Percentiles rank a stretch among this genome's conserved stretches.
Conservation (phyloP, 192 early-diverging fungal genomes). For the Chytriomyces sp. region DNA sequence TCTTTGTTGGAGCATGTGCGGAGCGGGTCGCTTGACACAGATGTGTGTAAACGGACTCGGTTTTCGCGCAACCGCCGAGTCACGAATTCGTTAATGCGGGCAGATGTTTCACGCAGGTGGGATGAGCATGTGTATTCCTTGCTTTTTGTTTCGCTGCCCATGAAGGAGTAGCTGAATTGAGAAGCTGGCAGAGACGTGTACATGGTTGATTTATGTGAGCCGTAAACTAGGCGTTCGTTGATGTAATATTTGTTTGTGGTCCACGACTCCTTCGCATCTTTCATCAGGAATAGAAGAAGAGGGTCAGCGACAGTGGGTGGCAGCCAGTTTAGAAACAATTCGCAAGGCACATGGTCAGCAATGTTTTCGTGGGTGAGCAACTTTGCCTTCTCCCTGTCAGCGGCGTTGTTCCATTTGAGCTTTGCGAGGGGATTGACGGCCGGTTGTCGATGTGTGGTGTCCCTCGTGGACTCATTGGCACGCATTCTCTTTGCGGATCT, state of each 20-base stretch:
- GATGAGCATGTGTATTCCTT: not conserved
- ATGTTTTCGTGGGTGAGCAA: slow-evolving; percentile 39
- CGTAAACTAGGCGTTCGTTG: slow-evolving; percentile 19
- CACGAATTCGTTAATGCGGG: slow-evolving; percentile 5
- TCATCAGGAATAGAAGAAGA: slow-evolving; percentile 40
- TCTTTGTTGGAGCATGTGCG: not conserved
- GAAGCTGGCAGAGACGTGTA: not conserved
- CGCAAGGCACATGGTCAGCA: slow-evolving; percentile 49
- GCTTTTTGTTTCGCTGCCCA: not conserved
- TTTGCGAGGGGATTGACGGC: not conserved
- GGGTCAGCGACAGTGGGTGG: slow-evolving; percentile 30
- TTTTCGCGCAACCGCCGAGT: not conserved
- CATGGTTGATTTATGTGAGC: slow-evolving; percentile 7
- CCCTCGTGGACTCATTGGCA: not conserved
- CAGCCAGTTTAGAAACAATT: slow-evolving; percentile 46
- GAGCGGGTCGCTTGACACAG: slow-evolving; percentile 10
- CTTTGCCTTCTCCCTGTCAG: not conserved
- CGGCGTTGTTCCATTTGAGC: not conserved
- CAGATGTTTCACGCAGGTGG: not conserved
- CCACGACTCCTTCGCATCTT: slow-evolving; percentile 40
- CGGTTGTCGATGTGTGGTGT: not conserved
- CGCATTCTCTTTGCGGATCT: not conserved
- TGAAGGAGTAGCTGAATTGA: slow-evolving; percentile 5
- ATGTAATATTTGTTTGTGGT: slow-evolving; percentile 34
- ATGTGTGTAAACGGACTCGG: slow-evolving; percentile 12